Evolutionary conservation across 306 rosid species (phyloP), one percentile per base, ranked within the genome.

Genomic region (Elaeagnus macrophylla): DNA sequence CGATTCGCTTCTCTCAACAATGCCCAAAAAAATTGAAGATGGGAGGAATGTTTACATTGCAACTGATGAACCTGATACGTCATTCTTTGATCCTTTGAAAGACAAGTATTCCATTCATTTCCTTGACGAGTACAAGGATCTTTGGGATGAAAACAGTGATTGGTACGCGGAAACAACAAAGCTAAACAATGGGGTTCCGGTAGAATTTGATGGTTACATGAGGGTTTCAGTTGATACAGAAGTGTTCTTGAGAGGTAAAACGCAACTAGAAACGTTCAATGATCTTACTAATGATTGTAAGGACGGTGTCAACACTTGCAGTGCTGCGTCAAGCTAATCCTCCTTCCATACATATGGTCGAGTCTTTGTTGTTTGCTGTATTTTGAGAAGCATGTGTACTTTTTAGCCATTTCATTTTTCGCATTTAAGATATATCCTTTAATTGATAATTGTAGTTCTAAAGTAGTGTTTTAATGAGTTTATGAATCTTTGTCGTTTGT

Each of bases 161-260:
- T 93, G 99, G 96, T 73, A 79, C 75, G 58, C 75, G 0, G 95
- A 93, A 67, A 93, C 94, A 62, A 73, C 72, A 5, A 76, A 73
- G 43, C 99, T 93, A 17, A 88, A 82, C 50, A 77, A 68, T 0
- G 88, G 90, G 10, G 71, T 73, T 66, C 68, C 93, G 0, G 99
- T 93, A 14, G 95, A 87, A 68, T 87, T 93, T 43, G 99, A 93
- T 71, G 99, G 96, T 50, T 93, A 88, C 77, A 93, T 93, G 99
- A 88, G 88, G 77, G 83, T 80, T 47, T 87, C 99, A 35, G 75
- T 93, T 37, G 96, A 93, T 72, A 88, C 99, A 17, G 96, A 88
- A 72, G 95, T 93, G 66, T 93, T 87, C 78, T 71, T 93, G 80
- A 82, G 96, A 81, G 99, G 99, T 67, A 87, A 93, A 67, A 87